Conservation (phyloP, 345 rosid genomes). For the Theobroma cacao region DNA sequence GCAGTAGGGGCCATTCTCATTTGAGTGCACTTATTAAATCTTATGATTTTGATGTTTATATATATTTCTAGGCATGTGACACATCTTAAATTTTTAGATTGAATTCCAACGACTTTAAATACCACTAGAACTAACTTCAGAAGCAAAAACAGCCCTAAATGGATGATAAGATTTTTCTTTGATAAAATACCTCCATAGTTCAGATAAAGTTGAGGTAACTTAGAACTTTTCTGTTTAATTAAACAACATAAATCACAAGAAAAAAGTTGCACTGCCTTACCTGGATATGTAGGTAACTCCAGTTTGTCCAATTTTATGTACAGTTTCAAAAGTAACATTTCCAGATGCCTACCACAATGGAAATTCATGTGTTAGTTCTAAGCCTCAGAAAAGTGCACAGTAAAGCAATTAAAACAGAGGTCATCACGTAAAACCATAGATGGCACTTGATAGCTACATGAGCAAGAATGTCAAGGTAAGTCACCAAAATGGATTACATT, state of each 20-base stretch:
- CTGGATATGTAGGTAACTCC: conserved; percentile 95
- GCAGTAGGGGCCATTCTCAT: not conserved
- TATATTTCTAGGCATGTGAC: not conserved
- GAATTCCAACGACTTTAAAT: not conserved
- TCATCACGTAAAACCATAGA: not conserved
- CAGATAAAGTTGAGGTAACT: not conserved
- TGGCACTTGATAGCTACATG: not conserved
- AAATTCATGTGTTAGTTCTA: conserved; percentile 10
- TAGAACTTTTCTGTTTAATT: not conserved
- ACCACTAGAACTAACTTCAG: not conserved
- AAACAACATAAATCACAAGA: not conserved
- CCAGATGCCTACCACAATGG: conserved; percentile 75
- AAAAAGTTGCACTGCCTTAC: conserved; percentile 29
- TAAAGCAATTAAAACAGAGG: not conserved
- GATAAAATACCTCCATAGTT: not conserved
- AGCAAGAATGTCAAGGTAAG: not conserved
- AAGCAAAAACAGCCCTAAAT: not conserved
- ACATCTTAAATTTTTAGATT: not conserved
- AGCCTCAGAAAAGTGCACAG: conserved; percentile 1
- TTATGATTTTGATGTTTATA: not conserved
- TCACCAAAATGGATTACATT: not conserved
- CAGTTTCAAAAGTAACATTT: conserved; percentile 86
- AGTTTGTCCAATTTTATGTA: conserved; percentile 86
- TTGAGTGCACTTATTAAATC: not conserved
- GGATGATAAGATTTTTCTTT: not conserved